These are phyloP conservation scores for Venturia asperata DNA, from an alignment of 2,329 filamentous ascomycete species.

Conservation along the genomic window DNA sequence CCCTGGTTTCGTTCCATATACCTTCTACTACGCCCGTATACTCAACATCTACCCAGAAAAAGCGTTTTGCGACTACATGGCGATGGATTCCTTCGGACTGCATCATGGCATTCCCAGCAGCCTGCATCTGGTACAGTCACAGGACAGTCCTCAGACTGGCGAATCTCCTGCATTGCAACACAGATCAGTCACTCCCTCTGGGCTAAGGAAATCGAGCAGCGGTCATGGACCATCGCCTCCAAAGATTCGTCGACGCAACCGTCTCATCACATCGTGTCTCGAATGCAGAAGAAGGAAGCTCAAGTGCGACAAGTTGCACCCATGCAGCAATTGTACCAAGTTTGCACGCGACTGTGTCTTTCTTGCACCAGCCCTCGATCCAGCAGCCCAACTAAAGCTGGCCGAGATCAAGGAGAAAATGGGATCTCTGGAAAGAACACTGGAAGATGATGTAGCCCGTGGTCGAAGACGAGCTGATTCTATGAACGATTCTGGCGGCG, in stretches of 20 bases:
- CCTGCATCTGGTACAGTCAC: background rate
- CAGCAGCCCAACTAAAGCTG: constrained; percentile 60
- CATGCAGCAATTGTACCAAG: constrained; percentile 60
- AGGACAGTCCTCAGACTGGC: background rate
- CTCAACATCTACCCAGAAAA: background rate
- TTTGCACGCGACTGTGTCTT: constrained; percentile 52
- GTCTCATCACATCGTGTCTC: constrained; percentile 62
- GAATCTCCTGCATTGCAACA: background rate
- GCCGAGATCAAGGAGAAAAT: constrained; percentile 75
- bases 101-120: background rate
- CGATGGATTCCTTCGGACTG: background rate
- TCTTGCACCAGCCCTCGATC: constrained; percentile 60
- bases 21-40: background rate
- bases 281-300: constrained; percentile 69
- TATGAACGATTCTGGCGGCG: constrained; percentile 19
- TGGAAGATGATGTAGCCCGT: constrained; percentile 61
- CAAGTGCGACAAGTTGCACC: constrained; percentile 67
- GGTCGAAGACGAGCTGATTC: constrained; percentile 20
- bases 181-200: background rate
- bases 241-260: constrained; percentile 51
- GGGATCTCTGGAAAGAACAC: constrained; percentile 59
- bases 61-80: background rate
- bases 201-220: constrained; percentile 16
- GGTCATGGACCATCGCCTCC: constrained; percentile 17
- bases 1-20: background rate